Base-by-base conservation (phyloP, 805 yeast species). In the Brettanomyces anomalus region DNA sequence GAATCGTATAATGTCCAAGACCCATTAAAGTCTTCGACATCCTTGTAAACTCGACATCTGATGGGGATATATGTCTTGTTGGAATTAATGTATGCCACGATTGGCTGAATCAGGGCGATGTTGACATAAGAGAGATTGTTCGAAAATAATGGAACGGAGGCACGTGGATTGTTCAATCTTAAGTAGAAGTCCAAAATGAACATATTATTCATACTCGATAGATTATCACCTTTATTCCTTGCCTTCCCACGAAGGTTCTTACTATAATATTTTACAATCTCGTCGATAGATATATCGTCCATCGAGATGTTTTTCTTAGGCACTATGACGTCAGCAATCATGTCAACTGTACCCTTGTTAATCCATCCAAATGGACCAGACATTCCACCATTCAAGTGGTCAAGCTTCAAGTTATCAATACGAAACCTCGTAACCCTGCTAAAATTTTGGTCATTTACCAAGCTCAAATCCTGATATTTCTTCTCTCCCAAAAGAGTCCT, bases 361-460 rank as follows among this genome's bases (percentile, higher is more conserved):
- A 93, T 90, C 99, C 99, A 93, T 5, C 97, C 97, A 62, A 93
- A 87, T 11, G 97, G 96, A 0, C 99, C 98, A 43, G 80, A 79
- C 44, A 85, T 73, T 0, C 97, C 97, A 1, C 85, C 76, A 57
- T 93, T 93, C 45, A 93, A 64, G 62, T 93, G 97, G 51, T 90
- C 95, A 33, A 93, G 74, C 55, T 79, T 81, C 43, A 93, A 73
- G 24, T 87, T 79, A 57, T 93, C 97, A 32, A 89, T 81, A 40
- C 97, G 67, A 47, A 87, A 70, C 36, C 96, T 70, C 2, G 90
- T 86, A 11, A 84, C 76, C 44, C 81, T 70, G 46, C 71, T 39
- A 41, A 54, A 49, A 33, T 49, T 44, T 14, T 49, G 45, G n/a
- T 51, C 47, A 26, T 45, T 46, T 37, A 45, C 33, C 18, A 47